Evolutionary conservation across 345 rosid genomes (phyloP).

Genomic region (Diplotaxis tenuifolia): DNA sequence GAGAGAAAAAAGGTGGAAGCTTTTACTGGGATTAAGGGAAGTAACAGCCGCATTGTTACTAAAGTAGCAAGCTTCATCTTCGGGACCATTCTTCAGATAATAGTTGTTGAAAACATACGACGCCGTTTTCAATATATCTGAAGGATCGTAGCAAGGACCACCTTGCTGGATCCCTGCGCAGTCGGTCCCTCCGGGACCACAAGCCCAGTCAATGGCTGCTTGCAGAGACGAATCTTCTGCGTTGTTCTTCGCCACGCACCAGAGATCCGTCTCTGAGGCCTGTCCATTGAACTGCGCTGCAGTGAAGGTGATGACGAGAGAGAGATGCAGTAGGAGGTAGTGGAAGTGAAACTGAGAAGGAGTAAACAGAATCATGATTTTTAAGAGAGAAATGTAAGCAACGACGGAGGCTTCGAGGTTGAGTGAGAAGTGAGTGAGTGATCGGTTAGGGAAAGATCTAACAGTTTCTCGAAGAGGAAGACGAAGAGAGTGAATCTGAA

Average conservation of each 20-base stretch:
- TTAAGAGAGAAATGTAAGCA: not conserved
- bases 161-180: slow-evolving; percentile 61
- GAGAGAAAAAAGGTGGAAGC: not conserved
- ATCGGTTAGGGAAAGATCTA: slow-evolving; percentile 1
- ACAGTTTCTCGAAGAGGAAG: not conserved
- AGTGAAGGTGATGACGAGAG: not conserved
- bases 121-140: slow-evolving; percentile 56
- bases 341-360: not conserved
- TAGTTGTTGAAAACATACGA: slow-evolving; percentile 79
- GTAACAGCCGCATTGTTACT: slow-evolving; percentile 72
- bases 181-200: slow-evolving; percentile 77
- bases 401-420: not conserved
- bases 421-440: not conserved
- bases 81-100: slow-evolving; percentile 68
- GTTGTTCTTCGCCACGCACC: slow-evolving; percentile 94
- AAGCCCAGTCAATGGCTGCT: slow-evolving; percentile 81
- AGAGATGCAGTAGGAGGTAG: not conserved
- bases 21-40: slow-evolving; percentile 80
- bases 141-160: slow-evolving; percentile 66
- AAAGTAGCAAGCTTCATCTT: slow-evolving; percentile 74
- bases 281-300: not conserved
- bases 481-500: slow-evolving; percentile 14
- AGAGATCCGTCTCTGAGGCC: slow-evolving; percentile 45
- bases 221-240: slow-evolving; percentile 68
- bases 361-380: slow-evolving; percentile 20